Base-by-base conservation (phyloP, 2,329 filamentous ascomycete species). In the Penicillium sumatraense region DNA sequence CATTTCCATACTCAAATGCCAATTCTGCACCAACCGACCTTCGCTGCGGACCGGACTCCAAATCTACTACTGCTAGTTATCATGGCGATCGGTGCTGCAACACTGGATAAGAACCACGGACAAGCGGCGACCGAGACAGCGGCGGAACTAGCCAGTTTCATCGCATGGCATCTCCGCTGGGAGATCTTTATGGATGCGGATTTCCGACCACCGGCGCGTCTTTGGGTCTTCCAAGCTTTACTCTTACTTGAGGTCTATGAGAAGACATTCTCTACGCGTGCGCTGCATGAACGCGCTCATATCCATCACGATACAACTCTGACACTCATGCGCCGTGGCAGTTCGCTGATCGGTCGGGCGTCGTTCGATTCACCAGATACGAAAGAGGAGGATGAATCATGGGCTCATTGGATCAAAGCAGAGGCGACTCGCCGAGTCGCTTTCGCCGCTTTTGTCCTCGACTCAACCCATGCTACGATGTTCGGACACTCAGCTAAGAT, bases 401-500 rank as follows among this genome's bases (percentile, higher is more conserved):
- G 95, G 95, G 90, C 92, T 65, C 87, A 91, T 64, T 98, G 95
- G 95, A 95, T 98, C 66, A 93, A 89, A 11, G 92, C 92, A 48
- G 95, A 99, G 72, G 90, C 93, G 1, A 98, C 93, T 0, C 83
- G 91, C 26, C 86, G 95, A 56, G 91, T 89, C 3, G 95, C 93
- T 0, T 98, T 97, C 76, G 92, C 90, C 0, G 95, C 95, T 0
- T 98, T 98, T 69, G 86, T 97, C 40, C 88, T 98, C 61, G 95
- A 99, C 72, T 96, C 93, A 4, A 96, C 93, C 1, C 95, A 99
- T 73, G 92, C 93, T 1, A 96, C 92, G 24, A 97, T 99, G 89
- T 98, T 98, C 73, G 95, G 93, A 0, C 95, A 98, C 73, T 95
- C 93, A 3, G 93, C 91, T 0, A 92, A 96, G 40, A 97, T 98